phyloP scores from a whole-genome alignment of 768 basidiomycete species.

The Cubamyces sp. region DNA sequence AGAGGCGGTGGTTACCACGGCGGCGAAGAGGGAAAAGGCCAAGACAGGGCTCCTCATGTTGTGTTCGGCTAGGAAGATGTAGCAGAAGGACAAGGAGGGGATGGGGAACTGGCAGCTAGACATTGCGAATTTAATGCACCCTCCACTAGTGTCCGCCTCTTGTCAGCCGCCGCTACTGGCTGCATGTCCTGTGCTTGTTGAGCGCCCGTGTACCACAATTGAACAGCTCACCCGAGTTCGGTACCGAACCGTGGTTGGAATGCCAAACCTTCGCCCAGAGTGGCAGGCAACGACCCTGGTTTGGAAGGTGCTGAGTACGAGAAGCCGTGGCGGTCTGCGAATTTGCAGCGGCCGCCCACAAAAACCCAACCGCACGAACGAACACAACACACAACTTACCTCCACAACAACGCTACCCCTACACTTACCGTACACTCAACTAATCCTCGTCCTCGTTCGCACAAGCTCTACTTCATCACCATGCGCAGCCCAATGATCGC shows the following conservation, averaged over 20 bases:
- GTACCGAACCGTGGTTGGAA: background rate
- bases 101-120: background rate
- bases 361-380: constrained; percentile 3
- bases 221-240: no score
- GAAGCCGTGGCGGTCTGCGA: constrained; percentile 34
- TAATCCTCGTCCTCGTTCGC: background rate
- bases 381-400: constrained; percentile 15
- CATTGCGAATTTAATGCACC: no score
- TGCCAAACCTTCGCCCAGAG: background rate
- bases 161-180: no score
- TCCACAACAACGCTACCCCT: background rate
- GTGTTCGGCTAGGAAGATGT: background rate
- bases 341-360: constrained; percentile 12
- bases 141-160: no score
- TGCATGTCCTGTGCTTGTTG: no score
- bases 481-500: constrained; percentile 38
- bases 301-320: constrained; percentile 26
- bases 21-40: constrained; percentile 31
- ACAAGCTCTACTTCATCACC: constrained; percentile 19
- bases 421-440: constrained; percentile 8
- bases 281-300: constrained; percentile 18
- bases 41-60: constrained; percentile 31
- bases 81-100: background rate
- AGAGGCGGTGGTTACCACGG: constrained; percentile 21
- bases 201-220: no score